Evolutionary conservation across 2,329 filamentous ascomycete genomes (phyloP).

Genomic region (Fusarium coicis): DNA sequence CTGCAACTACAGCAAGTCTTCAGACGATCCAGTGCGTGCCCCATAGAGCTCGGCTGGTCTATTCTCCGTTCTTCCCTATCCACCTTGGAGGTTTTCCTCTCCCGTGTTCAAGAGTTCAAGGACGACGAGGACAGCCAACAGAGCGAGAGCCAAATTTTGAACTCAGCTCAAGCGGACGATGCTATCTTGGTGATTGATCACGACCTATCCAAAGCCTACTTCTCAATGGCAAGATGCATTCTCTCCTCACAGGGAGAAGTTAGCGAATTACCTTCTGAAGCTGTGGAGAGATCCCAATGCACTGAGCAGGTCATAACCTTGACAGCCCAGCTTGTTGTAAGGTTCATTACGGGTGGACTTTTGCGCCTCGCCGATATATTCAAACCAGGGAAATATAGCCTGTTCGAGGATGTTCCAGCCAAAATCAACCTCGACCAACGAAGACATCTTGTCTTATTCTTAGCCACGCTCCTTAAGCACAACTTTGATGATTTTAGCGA

Average conservation of each 20-base stretch:
- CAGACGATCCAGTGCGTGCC: conserved; percentile 56
- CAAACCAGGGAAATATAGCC: conserved; percentile 57
- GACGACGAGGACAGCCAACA: conserved; percentile 52
- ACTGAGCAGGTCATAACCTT: conserved; percentile 58
- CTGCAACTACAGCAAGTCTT: conserved; percentile 64
- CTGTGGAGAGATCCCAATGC: conserved; percentile 47
- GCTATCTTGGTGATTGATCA: conserved; percentile 60
- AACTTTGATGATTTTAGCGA: conserved; percentile 59
- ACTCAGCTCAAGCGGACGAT: conserved; percentile 59
- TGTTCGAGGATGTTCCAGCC: conserved; percentile 59
- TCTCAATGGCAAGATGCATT: conserved; percentile 58
- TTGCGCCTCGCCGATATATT: conserved; percentile 59
- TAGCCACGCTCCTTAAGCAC: conserved; percentile 60
- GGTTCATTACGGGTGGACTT: conserved; percentile 58
- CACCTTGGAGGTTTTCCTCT: conserved; percentile 60
- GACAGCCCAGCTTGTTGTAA: conserved; percentile 58
- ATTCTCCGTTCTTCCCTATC: conserved; percentile 58
- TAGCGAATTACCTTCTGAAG: conserved; percentile 22
- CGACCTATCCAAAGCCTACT: conserved; percentile 58
- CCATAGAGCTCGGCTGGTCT: conserved; percentile 59
- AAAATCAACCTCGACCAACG: conserved; percentile 55
- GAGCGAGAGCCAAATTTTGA: conserved; percentile 51
- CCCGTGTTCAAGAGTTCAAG: conserved; percentile 56
- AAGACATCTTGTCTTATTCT: conserved; percentile 62
- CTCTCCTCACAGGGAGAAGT: conserved; percentile 40